Evolutionary conservation across 140 eudicot genomes (phyloP), one percentile per base, ranked within the genome.

Genomic region (Oenanthe javanica): DNA sequence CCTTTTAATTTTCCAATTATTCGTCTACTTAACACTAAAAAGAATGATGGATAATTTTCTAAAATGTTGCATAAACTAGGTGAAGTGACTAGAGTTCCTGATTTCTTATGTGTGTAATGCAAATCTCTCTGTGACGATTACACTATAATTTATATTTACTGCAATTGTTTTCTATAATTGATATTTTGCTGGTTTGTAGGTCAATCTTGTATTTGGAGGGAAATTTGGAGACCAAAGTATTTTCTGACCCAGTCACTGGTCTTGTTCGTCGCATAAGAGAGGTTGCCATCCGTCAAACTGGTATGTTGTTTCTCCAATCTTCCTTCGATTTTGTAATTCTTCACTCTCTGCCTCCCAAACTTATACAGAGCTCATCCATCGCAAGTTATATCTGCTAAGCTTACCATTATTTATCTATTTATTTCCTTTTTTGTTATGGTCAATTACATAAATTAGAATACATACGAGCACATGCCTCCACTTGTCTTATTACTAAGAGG

Each of bases 131-230:
- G 70, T 59, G 31, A 57, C 6, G 66, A 9, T 7, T 19, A 57
- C 66, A 67, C 25, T 27, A 13, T 31, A 36, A 11, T 31, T 27
- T 38, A 13, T 14, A 11, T 1, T 69, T 69, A 5, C n/a, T 69
- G 74, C 45, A 69, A 10, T 67, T 11, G 74, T 69, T 69, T 27
- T 4, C 46, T 38, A 36, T 12, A 69, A 48, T 45, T 46, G 43
- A 57, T 77, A 25, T 47, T 81, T 61, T 52, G 77, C 78, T 81
- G 75, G 21, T 25, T 82, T 86, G 83, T 79, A 93, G 99, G 64
- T 82, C 93, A 23, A 87, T 86, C 52, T 80, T 94, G 75, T 95
- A 92, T 84, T 80, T 95, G 90, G 99, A 95, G 89, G 99, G 99
- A 54, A 95, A 92, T 89, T 64, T 95, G 78, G 99, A 95, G 89